phyloP scores from a whole-genome alignment of 805 yeast species.

The Blastobotrys mokoenaii region DNA sequence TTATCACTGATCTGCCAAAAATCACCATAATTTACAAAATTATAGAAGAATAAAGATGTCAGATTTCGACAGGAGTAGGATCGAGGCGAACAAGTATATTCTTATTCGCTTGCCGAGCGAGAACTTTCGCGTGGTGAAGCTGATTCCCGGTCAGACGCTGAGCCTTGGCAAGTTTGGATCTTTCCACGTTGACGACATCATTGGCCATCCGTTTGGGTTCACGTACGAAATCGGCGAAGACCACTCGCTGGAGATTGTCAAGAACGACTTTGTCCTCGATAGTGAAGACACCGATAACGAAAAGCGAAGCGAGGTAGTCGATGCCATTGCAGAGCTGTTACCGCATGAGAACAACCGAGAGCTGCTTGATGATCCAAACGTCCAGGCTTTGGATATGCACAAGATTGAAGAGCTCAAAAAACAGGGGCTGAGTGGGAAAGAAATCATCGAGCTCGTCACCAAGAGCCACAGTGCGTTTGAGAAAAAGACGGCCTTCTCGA shows the following conservation, averaged over 20 bases:
- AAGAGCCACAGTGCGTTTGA: constrained; percentile 80
- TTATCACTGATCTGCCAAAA: no score
- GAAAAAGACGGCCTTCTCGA: constrained; percentile 81
- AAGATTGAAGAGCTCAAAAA: constrained; percentile 80
- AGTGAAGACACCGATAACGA: constrained; percentile 30
- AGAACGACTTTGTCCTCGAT: constrained; percentile 28
- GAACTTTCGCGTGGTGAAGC: constrained; percentile 61
- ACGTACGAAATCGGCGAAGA: constrained; percentile 74
- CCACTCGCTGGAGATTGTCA: constrained; percentile 23
- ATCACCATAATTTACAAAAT: no score
- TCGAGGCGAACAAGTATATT: constrained; percentile 44
- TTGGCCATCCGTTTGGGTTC: constrained; percentile 82
- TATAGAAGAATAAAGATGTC: no score
- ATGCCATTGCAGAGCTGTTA: constrained; percentile 23
- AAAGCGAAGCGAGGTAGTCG: constrained; percentile 25
- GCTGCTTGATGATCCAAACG: constrained; percentile 55
- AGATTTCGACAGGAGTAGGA: constrained; percentile 19
- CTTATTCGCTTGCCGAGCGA: constrained; percentile 76
- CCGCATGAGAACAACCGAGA: constrained; percentile 54
- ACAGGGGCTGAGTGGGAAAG: constrained; percentile 64
- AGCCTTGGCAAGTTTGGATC: constrained; percentile 89
- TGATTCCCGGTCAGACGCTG: constrained; percentile 51
- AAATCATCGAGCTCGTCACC: constrained; percentile 72
- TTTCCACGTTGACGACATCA: constrained; percentile 61
- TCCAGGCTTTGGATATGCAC: constrained; percentile 66